Base-by-base conservation (phyloP, 805 yeast genomes). In the Priceomyces fermenticarens region DNA sequence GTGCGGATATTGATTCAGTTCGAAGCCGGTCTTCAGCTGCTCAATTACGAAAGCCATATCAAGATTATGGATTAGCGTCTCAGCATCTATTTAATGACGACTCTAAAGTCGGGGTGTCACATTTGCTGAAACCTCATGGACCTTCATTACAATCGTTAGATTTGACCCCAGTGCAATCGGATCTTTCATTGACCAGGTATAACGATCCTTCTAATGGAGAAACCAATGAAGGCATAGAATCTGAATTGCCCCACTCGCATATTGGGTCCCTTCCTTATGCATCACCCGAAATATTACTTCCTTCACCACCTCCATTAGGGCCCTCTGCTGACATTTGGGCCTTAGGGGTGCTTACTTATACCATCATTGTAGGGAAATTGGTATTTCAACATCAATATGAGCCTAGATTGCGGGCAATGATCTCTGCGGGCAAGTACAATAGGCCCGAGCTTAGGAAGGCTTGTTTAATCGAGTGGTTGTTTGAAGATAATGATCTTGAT, bases 181-280 rank as follows among this genome's bases (percentile, higher is more conserved):
- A 31, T n/a, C 29, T 20, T 7, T 42, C 46, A 17, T 36, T 40
- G 27, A 26, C 17, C 10, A 27, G 25, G 7, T 40, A 30, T 27
- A 39, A 43, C 12, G 43, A 36, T 17, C 15, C 42, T 15, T 26
- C 29, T 12, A 13, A 13, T 10, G 39, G 23, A 7, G 33, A 27
- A n/a, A n/a, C 36, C n/a, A 15, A 35, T 10, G 35, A 23, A 23
- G 59, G 49, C 16, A 56, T 62, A 14, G 72, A 70, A 38, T 56
- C 72, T 8, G 67, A 67, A 26, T 57, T 74, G 27, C 87, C 87
- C 1, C 85, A 81, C 55, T 65, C 79, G 15, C 84, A 83, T 50
- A 85, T 88, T 36, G 98, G 98, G 0, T 89, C 96, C 1, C 68
- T 90, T 26, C 97, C 97, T 0, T 90, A 88, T 58, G 95, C 97